Evolutionary conservation across 192 early-diverging fungal species (phyloP), one percentile per base, ranked within the genome.

Genomic region (Chytriomyces confervae): DNA sequence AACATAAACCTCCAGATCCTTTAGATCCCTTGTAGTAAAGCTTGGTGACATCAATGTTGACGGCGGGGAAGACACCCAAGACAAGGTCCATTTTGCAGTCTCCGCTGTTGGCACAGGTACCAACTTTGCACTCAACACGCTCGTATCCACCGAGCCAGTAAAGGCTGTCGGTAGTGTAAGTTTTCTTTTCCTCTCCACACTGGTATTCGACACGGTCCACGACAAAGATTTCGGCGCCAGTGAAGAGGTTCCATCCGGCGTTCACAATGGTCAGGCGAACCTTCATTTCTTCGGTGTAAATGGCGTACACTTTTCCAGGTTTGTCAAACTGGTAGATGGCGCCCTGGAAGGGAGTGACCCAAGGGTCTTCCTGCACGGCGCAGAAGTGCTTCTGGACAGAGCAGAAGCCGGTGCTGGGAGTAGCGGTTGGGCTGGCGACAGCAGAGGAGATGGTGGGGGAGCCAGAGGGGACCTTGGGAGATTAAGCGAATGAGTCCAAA

Each of bases 271-370:
- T 36, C 36, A 36, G 36, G 36, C 36, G 62, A 20, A 68, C 45
- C 11, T 68, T 68, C 66, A 68, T 68, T 27, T 68, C 66, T 10
- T 68, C 36, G 27, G 66, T 18, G 29, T 68, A n/a, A 36, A 68
- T 8, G 46, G 66, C 66, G 23, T 47, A 47, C 2, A n/a, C 36
- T 9, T 9, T 47, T 13, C 66, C 43, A 10, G 29, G 8, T 29
- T 16, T 11, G 44, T 27, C 24, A 16, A 68, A 9, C 43, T 43
- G 16, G 44, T 46, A 68, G 13, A 11, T 18, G 47, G 66, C 24
- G 44, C 66, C 66, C 7, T 20, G 16, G 46, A 68, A 46, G 36
- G 66, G 66, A 6, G 8, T 11, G 44, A 68, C 45, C 36, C 27
- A 68, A n/a, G 66, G 66, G 44, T 68, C 66, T 11, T 20, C 27